Percentiles rank a stretch among this genome's conserved stretches.
phyloP scores from a whole-genome alignment of 495 filamentous ascomycete genomes.

The Talaromyces adpressus region DNA sequence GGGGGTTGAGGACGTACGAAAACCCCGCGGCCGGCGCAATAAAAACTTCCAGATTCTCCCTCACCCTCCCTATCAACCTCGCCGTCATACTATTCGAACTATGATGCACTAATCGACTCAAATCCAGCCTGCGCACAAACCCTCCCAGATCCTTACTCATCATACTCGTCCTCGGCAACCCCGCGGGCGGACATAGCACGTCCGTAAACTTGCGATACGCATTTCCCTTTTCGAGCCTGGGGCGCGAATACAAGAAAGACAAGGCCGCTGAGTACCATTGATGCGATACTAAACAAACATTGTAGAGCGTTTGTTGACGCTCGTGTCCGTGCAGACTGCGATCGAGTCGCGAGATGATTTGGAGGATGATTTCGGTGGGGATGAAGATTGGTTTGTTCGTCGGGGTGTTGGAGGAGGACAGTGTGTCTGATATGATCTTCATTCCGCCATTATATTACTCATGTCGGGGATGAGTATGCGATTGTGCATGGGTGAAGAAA shows the following conservation, averaged over 20 bases:
- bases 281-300: constrained; percentile 50
- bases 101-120: constrained; percentile 57
- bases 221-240: constrained; percentile 37
- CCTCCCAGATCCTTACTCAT: constrained; percentile 46
- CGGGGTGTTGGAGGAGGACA: background rate
- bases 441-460: constrained; percentile 1
- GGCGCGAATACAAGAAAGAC: constrained; percentile 47
- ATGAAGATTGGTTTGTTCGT: constrained; percentile 11
- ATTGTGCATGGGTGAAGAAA: background rate
- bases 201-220: constrained; percentile 53
- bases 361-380: constrained; percentile 48
- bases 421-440: background rate
- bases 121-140: constrained; percentile 50
- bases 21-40: constrained; percentile 61
- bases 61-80: constrained; percentile 52
- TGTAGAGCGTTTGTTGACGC: constrained; percentile 40
- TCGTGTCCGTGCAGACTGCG: constrained; percentile 7
- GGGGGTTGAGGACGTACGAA: constrained; percentile 26
- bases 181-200: constrained; percentile 57
- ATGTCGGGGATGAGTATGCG: background rate
- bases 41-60: constrained; percentile 51
- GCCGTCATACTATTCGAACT: constrained; percentile 58
- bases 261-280: constrained; percentile 59
- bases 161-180: constrained; percentile 31
- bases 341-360: constrained; percentile 25